Base-by-base conservation (phyloP, 2,329 filamentous ascomycete genomes). In the Stromatinia cepivora region DNA sequence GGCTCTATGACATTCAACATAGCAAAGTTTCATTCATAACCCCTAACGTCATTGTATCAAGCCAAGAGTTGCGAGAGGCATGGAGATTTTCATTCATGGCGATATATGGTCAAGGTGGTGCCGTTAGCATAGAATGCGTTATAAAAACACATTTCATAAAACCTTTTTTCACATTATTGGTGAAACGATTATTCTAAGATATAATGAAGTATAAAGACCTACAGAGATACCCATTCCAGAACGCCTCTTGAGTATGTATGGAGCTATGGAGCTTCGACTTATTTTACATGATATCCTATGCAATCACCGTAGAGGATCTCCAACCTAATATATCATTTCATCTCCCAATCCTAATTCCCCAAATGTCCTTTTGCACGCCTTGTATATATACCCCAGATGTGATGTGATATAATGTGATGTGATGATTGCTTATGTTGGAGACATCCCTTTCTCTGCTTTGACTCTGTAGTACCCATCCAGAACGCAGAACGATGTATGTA, bases 121-220 rank as follows among this genome's bases (percentile, higher is more conserved):
- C 45, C 69, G 56, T 61, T 34, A 69, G 53, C 52, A 72, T 72
- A 72, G 71, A 72, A 63, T 70, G 61, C 67, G 34, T 59, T 53
- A 69, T 62, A 64, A 59, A 67, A 66, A 53, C 46, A 56, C 17
- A 45, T 66, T 25, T 66, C 25, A 34, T 45, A 56, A 66, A 10
- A 45, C 2, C 2, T 20, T n/a, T 13, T 22, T 13, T 4, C 8
- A n/a, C n/a, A 36, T 31, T 22, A 15, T 39, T 6, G 15, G 20
- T 56, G 50, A n/a, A 65, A n/a, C 56, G 36, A 20, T 34, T 42
- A 25, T 31, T 54, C n/a, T 28, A 3, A 45, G 22, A 39, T 52
- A 22, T 10, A 15, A 56, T 42, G 34, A 28, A 15, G n/a, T 10
- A 1, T 39, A 25, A n/a, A 65, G 48, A 36, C 28, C 17, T 34